Evolutionary conservation across 768 basidiomycete genomes (phyloP).

Genomic region (Tylopilus felleus): DNA sequence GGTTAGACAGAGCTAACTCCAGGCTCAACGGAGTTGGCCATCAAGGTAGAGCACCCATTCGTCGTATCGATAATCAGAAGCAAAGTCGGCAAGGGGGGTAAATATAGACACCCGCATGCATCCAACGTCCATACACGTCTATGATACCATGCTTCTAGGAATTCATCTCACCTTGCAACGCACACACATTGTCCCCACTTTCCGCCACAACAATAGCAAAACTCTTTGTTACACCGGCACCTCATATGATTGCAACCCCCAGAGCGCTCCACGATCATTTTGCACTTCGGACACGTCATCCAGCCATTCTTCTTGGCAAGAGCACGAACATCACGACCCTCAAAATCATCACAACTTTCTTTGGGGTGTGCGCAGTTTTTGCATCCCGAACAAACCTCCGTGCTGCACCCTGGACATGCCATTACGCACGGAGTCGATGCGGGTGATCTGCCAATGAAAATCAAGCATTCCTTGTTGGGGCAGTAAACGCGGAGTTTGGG

Average conservation of each 20-base stretch:
- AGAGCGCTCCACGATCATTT: constrained; percentile 50
- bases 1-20: not conserved
- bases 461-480: constrained; percentile 43
- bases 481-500: constrained; percentile 48
- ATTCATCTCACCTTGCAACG: not conserved
- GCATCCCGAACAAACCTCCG: constrained; percentile 45
- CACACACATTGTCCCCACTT: constrained; percentile 10
- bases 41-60: too few relatives aligned
- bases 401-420: constrained; percentile 40
- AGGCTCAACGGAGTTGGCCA: not conserved
- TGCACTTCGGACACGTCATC: constrained; percentile 62
- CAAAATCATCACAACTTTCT: constrained; percentile 41
- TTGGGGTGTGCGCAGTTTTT: constrained; percentile 42
- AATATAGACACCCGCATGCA: not conserved
- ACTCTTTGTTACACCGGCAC: constrained; percentile 42
- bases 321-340: constrained; percentile 38
- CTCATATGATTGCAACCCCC: constrained; percentile 58
- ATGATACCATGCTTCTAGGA: not conserved
- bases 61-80: not conserved
- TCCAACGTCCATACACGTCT: not conserved
- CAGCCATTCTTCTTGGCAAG: constrained; percentile 48
- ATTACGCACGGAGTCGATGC: constrained; percentile 22
- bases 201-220: constrained; percentile 24
- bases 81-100: not conserved
- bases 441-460: constrained; percentile 45